These are phyloP conservation scores for Theobroma grandiflorum DNA, from an alignment of 441 rosid species.

Conservation along the genomic window DNA sequence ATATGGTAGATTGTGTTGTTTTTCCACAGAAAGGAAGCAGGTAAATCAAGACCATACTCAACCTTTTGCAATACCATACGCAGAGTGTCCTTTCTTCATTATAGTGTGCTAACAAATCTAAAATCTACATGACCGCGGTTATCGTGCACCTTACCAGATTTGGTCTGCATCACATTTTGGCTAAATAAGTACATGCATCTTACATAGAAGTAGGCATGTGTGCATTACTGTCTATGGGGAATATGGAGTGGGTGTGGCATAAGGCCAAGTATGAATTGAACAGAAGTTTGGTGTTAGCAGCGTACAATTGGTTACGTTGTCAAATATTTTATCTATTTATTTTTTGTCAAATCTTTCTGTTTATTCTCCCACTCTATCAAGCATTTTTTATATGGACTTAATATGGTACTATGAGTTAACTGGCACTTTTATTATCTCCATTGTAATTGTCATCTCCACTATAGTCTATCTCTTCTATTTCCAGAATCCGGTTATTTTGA, in stretches of 20 bases:
- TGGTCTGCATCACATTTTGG: neutral
- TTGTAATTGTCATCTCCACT: neutral
- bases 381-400: neutral
- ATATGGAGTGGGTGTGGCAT: neutral
- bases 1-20: slow-evolving; percentile 69
- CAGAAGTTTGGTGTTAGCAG: neutral
- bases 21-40: slow-evolving; percentile 71
- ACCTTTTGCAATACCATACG: neutral
- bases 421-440: neutral
- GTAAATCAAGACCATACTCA: slow-evolving; percentile 28
- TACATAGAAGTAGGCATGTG: neutral
- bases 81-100: neutral
- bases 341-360: neutral
- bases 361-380: neutral
- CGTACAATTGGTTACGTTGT: neutral
- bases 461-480: neutral
- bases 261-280: neutral
- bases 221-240: neutral
- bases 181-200: neutral
- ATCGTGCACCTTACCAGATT: neutral
- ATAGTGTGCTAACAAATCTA: neutral
- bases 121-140: neutral
- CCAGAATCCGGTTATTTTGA: neutral
- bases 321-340: neutral
- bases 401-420: neutral